Conservation (phyloP, 257 asterid genomes). For the Craterostigma plantagineum region DNA sequence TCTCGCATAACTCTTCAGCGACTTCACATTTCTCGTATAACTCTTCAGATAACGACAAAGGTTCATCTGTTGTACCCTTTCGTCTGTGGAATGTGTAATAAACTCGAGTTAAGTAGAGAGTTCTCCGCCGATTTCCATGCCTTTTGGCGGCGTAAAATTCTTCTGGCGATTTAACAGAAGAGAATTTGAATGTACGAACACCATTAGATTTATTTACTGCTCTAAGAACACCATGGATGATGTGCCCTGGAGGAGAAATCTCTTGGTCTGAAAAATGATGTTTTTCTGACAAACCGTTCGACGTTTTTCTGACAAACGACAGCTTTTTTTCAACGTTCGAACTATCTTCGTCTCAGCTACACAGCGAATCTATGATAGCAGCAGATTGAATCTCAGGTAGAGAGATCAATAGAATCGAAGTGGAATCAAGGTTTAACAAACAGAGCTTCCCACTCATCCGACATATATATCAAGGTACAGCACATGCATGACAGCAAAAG, state of each 20-base stretch:
- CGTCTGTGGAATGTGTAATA: conserved; percentile 46
- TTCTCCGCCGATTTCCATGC: conserved; percentile 49
- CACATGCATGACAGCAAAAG: too few species aligned
- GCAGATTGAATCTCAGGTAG: too few species aligned
- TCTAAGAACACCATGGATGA: conserved; percentile 65
- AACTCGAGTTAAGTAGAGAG: conserved; percentile 55
- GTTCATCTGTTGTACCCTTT: conserved; percentile 42
- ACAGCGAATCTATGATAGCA: conserved; percentile 48
- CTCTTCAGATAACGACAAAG: too few species aligned
- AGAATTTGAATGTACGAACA: conserved; percentile 40
- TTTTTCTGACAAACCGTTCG: too few species aligned
- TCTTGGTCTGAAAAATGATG: too few species aligned
- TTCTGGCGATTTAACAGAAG: conserved; percentile 49
- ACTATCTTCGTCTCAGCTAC: conserved; percentile 49
- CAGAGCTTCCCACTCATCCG: too few species aligned
- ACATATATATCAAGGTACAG: too few species aligned
- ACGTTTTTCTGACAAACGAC: too few species aligned
- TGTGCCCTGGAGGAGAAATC: conserved; percentile 13
- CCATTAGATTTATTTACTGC: conserved; percentile 32
- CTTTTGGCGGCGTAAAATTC: conserved; percentile 50
- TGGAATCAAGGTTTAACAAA: too few species aligned
- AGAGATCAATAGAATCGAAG: too few species aligned
- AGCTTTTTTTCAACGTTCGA: conserved; percentile 17
- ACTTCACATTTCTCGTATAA: too few species aligned
- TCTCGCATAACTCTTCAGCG: too few species aligned